Conservation (phyloP, 2,329 filamentous ascomycete genomes). For the Penicillium fuscoglaucum region DNA sequence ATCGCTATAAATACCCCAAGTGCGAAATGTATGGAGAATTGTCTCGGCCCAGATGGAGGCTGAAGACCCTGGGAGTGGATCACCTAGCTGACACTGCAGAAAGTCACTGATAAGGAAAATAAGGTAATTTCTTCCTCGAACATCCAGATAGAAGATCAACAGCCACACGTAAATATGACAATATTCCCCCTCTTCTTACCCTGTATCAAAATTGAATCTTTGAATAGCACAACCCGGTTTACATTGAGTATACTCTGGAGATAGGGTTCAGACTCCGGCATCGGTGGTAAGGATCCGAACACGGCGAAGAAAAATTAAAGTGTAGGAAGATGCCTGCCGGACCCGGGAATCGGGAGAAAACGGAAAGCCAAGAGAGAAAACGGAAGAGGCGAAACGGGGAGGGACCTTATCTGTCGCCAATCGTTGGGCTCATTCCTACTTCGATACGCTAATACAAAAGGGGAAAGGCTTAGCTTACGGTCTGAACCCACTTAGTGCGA, state of each 20-base stretch:
- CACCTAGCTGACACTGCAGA: not conserved
- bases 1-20: not conserved
- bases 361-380: not conserved
- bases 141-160: no score
- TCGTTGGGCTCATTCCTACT: slow-evolving; percentile 4
- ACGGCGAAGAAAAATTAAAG: not conserved
- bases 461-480: slow-evolving; percentile 6
- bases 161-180: not conserved
- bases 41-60: slow-evolving; percentile 4
- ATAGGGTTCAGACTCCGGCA: not conserved
- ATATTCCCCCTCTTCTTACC: not conserved
- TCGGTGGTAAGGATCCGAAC: not conserved
- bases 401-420: slow-evolving; percentile 12
- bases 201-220: no score
- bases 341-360: slow-evolving; percentile 2
- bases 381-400: not conserved
- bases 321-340: not conserved
- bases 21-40: not conserved
- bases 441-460: not conserved
- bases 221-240: not conserved
- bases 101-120: not conserved
- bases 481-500: not conserved
- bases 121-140: not conserved
- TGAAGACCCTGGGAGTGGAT: slow-evolving; percentile 1
- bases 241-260: not conserved